phyloP scores from a whole-genome alignment of 2,329 filamentous ascomycete genomes.

The Claviceps sp. region DNA sequence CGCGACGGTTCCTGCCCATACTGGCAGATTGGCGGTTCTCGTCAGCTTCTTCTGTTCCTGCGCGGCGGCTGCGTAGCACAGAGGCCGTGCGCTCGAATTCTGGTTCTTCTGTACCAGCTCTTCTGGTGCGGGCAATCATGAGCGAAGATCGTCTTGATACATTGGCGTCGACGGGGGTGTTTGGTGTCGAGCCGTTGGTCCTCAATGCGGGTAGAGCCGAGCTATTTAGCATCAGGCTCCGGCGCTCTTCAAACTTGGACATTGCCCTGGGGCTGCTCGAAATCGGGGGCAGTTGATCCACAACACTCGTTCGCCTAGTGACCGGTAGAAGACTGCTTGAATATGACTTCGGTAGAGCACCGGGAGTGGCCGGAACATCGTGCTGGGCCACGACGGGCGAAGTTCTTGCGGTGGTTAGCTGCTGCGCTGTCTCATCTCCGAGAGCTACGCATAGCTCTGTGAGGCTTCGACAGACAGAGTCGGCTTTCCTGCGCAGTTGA shows the following conservation, averaged over 20 bases:
- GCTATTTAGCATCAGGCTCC: slow-evolving; percentile 32
- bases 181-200: slow-evolving; percentile 23
- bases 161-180: slow-evolving; percentile 25
- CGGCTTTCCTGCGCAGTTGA: slow-evolving; percentile 77
- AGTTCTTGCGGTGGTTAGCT: slow-evolving; percentile 6
- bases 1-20: slow-evolving; percentile 31
- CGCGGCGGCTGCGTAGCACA: slow-evolving; percentile 31
- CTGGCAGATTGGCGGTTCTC: slow-evolving; percentile 30
- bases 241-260: slow-evolving; percentile 40
- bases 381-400: slow-evolving; percentile 10
- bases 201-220: slow-evolving; percentile 34
- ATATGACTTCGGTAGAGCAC: slow-evolving; percentile 28
- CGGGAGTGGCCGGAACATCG: slow-evolving; percentile 26
- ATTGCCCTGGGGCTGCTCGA: slow-evolving; percentile 30
- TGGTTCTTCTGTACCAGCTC: slow-evolving; percentile 35
- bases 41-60: slow-evolving; percentile 33
- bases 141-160: slow-evolving; percentile 39
- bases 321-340: slow-evolving; percentile 18
- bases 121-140: slow-evolving; percentile 30
- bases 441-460: slow-evolving; percentile 86
- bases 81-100: slow-evolving; percentile 38
- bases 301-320: slow-evolving; percentile 28
- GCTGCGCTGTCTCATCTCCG: slow-evolving; percentile 31
- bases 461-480: slow-evolving; percentile 81
- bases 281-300: slow-evolving; percentile 26